Percentiles rank a stretch among this genome's conserved stretches.
Evolutionary conservation across 768 basidiomycete genomes (phyloP).

Genomic region (Phylloporus sp.): DNA sequence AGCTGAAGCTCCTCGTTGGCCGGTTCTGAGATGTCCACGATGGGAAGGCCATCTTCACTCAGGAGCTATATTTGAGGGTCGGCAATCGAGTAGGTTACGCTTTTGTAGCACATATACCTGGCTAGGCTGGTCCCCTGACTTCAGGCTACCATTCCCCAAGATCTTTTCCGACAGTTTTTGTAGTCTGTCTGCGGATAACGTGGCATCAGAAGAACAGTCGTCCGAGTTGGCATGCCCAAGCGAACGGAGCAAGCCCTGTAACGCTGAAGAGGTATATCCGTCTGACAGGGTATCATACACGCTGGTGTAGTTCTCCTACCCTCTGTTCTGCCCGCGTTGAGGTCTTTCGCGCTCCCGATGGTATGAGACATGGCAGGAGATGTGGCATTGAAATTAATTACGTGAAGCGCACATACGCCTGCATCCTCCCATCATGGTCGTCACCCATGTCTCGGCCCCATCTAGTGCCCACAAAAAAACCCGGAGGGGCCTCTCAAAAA

Average conservation of each 20-base stretch:
- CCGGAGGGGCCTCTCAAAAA: constrained; percentile 43
- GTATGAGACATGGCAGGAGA: constrained; percentile 18
- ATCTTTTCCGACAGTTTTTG: constrained; percentile 57
- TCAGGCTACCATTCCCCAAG: constrained; percentile 37
- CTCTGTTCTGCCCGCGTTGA: constrained; percentile 33
- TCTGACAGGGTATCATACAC: neutral
- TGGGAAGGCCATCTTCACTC: constrained; percentile 77
- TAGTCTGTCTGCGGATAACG: constrained; percentile 46
- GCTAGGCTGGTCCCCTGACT: constrained; percentile 50
- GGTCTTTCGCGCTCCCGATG: constrained; percentile 20
- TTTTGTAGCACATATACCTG: constrained; percentile 48
- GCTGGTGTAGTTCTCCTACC: constrained; percentile 30
- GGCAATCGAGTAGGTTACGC: constrained; percentile 19
- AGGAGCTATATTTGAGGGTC: constrained; percentile 43
- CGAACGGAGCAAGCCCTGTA: constrained; percentile 39
- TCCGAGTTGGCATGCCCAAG: constrained; percentile 25
- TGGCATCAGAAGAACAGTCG: constrained; percentile 11
- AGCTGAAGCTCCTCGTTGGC: constrained; percentile 25
- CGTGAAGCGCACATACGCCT: constrained; percentile 13
- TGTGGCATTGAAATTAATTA: constrained; percentile 7
- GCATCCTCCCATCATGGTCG: constrained; percentile 35
- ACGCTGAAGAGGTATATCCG: constrained; percentile 29
- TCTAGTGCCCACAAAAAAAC: constrained; percentile 39
- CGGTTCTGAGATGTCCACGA: constrained; percentile 73
- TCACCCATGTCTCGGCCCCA: constrained; percentile 33